Percentiles rank a stretch among this genome's conserved stretches.
Evolutionary conservation across 2,329 filamentous ascomycete species (phyloP).

Genomic region (Amphichorda felina): DNA sequence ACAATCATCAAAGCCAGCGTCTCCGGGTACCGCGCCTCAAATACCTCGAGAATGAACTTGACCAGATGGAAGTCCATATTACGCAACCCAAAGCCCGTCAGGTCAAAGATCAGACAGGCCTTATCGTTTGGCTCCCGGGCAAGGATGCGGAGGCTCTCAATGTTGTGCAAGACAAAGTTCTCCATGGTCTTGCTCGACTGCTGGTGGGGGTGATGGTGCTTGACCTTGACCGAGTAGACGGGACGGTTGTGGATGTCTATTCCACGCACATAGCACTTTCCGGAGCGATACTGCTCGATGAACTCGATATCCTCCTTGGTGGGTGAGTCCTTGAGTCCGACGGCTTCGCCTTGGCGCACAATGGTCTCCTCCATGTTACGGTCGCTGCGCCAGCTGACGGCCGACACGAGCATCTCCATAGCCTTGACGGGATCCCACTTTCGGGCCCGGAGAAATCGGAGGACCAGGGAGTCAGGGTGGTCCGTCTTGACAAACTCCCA

Average conservation of each 20-base stretch:
- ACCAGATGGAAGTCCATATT: conserved; percentile 71
- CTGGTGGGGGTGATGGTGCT: conserved; percentile 16
- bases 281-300: conserved; percentile 21
- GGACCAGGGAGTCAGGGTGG: conserved; percentile 22
- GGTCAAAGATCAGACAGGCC: conserved; percentile 50
- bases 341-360: conserved; percentile 19
- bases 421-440: conserved; percentile 27
- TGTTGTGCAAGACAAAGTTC: conserved; percentile 23
- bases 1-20: conserved; percentile 59
- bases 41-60: conserved; percentile 70
- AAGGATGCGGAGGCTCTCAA: conserved; percentile 21
- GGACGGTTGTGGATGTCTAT: conserved; percentile 20
- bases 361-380: conserved; percentile 19
- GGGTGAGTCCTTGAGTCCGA: conserved; percentile 10
- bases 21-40: conserved; percentile 70
- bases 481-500: conserved; percentile 14
- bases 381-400: conserved; percentile 23
- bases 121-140: conserved; percentile 7
- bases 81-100: conserved; percentile 56
- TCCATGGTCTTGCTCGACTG: conserved; percentile 22
- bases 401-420: conserved; percentile 24
- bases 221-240: conserved; percentile 21
- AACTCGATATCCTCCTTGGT: conserved; percentile 18
- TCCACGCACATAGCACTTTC: conserved; percentile 25
- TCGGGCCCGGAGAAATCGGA: conserved; percentile 26